Conservation (phyloP, 2,329 filamentous ascomycete species). For the Didymella lethalis region DNA sequence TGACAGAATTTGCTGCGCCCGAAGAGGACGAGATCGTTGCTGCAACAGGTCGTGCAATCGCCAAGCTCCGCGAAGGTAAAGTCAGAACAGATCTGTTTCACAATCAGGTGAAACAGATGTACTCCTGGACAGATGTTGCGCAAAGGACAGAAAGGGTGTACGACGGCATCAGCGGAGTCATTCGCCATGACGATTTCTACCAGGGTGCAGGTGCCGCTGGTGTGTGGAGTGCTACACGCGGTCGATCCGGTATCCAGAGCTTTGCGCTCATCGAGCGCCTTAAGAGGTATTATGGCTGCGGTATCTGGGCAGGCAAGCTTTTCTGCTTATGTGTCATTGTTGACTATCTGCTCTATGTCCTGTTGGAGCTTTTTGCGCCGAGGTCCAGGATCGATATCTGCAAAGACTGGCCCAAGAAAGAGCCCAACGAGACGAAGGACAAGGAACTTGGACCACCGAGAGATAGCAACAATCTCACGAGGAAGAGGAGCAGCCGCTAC, state of each 20-base stretch:
- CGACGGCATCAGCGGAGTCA: conserved; percentile 86
- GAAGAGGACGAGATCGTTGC: conserved; percentile 94
- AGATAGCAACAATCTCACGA: conserved; percentile 23
- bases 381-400: conserved; percentile 87
- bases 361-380: conserved; percentile 87
- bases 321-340: conserved; percentile 95
- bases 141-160: conserved; percentile 94
- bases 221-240: conserved; percentile 73
- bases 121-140: conserved; percentile 97
- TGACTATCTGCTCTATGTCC: conserved; percentile 89
- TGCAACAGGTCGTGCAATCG: conserved; percentile 89
- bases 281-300: conserved; percentile 97
- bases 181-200: conserved; percentile 87
- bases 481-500: conserved; percentile 42
- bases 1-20: conserved; percentile 97
- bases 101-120: conserved; percentile 97
- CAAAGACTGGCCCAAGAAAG: conserved; percentile 88
- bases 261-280: conserved; percentile 93
- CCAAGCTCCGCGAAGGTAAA: conserved; percentile 81
- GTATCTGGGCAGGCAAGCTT: conserved; percentile 96
- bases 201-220: conserved; percentile 75
- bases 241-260: conserved; percentile 75
- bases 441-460: conserved; percentile 21
- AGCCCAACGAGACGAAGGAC: conserved; percentile 23
- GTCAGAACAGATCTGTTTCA: conserved; percentile 94